Base-by-base conservation (phyloP, 2,329 filamentous ascomycete species). In the Tolypocladium amazonense region DNA sequence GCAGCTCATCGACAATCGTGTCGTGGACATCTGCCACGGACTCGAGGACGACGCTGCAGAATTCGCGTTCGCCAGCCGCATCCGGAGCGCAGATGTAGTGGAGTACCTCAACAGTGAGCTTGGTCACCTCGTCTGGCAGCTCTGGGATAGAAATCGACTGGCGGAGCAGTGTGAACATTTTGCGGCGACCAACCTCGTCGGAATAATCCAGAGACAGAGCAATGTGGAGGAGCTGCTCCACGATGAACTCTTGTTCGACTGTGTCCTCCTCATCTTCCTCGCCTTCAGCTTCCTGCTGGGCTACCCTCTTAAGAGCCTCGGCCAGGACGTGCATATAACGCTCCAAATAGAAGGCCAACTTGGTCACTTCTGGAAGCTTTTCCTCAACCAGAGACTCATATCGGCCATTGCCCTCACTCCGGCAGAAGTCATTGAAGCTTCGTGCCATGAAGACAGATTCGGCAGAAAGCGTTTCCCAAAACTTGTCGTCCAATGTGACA, bases 21-120 rank as follows among this genome's bases (percentile, higher is more conserved):
- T 99, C 94, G 72, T 97, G 93, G 15, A 99, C 92, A 75, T 99
- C 94, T 4, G 92, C 92, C 61, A 99, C 90, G 33, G 93, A 92
- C 75, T 99, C 94, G 27, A 97, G 84, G 23, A 97, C 88, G 41
- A 94, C 80, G 64, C 87, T 89, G 73, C 88, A 91, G 70, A 94
- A 94, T 67, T 94, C 90, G 52, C 88, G 84, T 75, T 94, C 90
- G 30, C 89, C 89, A 20, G 86, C 85, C 9, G 81, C 77, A 67
- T 89, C 86, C 4, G 82, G 83, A 0, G 92, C 89, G 71, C 92
- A 97, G 47, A 96, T 90, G 58, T 88, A 87, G 58, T 91, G 85
- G 12, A 97, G 79, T 0, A 89, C 88, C 67, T 95, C 88, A 27
- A 96, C 84, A 0, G 88, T 87, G 57, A 99, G 86, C 70, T 92